Conservation (phyloP, 1,139 yeast species). For the Kazachstania sp. region DNA sequence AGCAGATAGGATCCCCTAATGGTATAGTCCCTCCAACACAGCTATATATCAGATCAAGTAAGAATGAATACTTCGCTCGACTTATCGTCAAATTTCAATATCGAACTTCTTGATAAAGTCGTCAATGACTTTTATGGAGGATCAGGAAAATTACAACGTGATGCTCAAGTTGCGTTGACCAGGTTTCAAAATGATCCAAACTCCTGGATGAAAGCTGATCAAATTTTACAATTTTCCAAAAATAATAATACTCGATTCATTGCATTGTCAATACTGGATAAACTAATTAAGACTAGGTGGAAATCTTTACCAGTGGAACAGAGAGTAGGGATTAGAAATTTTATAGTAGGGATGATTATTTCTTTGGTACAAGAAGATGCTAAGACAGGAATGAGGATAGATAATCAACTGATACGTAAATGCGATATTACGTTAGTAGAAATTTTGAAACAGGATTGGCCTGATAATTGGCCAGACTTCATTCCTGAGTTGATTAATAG, state of each 20-base stretch:
- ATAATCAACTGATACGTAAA: conserved; percentile 81
- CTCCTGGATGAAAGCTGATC: conserved; percentile 88
- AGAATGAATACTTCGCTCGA: background rate
- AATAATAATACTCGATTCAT: conserved; percentile 85
- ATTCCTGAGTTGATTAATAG: conserved; percentile 84
- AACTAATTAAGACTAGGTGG: conserved; percentile 84
- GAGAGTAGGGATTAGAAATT: conserved; percentile 77
- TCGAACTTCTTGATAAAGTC: conserved; percentile 65
- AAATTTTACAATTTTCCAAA: conserved; percentile 65
- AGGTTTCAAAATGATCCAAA: conserved; percentile 88
- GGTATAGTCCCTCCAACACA: too few species aligned
- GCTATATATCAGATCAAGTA: too few species aligned
- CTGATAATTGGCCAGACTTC: conserved; percentile 93
- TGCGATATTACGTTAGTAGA: conserved; percentile 89
- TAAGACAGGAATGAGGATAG: conserved; percentile 41
- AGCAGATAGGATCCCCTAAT: too few species aligned
- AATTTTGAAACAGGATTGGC: conserved; percentile 96
- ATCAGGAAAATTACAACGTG: conserved; percentile 67
- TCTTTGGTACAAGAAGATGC: conserved; percentile 77
- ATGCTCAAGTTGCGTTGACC: conserved; percentile 73
- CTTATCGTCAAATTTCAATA: conserved; percentile 41
- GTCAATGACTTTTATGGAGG: conserved; percentile 80
- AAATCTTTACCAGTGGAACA: conserved; percentile 80
- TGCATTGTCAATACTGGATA: conserved; percentile 81
- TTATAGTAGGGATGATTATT: conserved; percentile 86